These are phyloP conservation scores for Berkeleyomyces basicola DNA, from an alignment of 2,329 filamentous ascomycete species.

Conservation along the genomic window DNA sequence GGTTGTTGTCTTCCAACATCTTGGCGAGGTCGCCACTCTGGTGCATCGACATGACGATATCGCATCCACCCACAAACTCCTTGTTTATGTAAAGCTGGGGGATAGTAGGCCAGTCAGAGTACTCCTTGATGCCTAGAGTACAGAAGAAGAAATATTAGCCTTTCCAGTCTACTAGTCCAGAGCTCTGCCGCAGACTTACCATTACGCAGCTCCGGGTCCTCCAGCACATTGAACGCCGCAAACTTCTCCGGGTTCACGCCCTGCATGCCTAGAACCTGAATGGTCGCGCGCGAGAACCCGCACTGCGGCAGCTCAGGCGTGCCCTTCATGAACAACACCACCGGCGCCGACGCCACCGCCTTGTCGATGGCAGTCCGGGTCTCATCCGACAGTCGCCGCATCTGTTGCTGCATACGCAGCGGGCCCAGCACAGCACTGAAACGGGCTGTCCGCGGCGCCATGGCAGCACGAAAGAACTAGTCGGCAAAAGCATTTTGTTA, in stretches of 20 bases:
- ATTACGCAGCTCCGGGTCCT: conserved; percentile 71
- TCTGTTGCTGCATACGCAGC: neutral
- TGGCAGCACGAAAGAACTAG: neutral
- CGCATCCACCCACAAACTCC: conserved; percentile 94
- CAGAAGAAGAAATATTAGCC: neutral
- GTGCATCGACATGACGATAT: conserved; percentile 94
- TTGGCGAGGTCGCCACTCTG: conserved; percentile 87
- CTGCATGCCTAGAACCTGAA: conserved; percentile 88
- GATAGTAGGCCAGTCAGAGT: conserved; percentile 97
- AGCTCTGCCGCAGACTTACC: conserved; percentile 54
- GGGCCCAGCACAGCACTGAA: neutral
- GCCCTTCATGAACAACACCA: conserved; percentile 97
- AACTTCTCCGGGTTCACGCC: conserved; percentile 93
- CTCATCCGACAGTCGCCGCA: conserved; percentile 48
- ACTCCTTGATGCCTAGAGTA: conserved; percentile 80
- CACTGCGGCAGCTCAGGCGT: conserved; percentile 93
- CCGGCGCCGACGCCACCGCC: conserved; percentile 71
- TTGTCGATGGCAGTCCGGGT: conserved; percentile 76
- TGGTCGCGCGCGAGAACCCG: conserved; percentile 85
- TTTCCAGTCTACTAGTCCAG: conserved; percentile 45
- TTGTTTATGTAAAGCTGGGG: conserved; percentile 90
- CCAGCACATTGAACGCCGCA: conserved; percentile 93
- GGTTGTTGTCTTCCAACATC: conserved; percentile 77
- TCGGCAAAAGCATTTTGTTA: no score
- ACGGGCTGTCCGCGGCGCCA: neutral